Percentiles rank a stretch among this genome's conserved stretches.
Conservation (phyloP, 78 protist species). For the Mantamonas sphyraenae region DNA sequence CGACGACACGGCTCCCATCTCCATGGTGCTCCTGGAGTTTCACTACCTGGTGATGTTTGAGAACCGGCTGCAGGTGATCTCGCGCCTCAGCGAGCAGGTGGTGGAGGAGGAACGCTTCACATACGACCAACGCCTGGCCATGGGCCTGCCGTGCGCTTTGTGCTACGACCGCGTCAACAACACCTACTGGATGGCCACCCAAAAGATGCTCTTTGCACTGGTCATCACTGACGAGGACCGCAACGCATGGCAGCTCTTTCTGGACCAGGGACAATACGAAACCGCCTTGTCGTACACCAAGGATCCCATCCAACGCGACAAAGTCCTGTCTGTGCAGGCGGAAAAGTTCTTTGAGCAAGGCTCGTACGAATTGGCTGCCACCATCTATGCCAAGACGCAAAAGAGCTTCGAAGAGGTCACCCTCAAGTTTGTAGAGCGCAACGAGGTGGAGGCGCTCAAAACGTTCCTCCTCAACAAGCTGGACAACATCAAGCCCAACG, state of each 20-base stretch:
- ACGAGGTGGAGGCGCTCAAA: constrained; percentile 10
- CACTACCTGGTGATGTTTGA: constrained; percentile 53
- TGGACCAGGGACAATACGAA: constrained; percentile 41
- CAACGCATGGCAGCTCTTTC: constrained; percentile 59
- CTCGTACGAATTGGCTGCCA: constrained; percentile 42
- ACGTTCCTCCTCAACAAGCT: constrained; percentile 1
- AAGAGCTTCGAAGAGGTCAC: constrained; percentile 70
- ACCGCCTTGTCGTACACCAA: constrained; percentile 13
- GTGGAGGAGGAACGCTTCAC: constrained; percentile 45
- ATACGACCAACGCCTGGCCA: too few relatives aligned
- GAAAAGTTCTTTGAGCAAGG: neutral
- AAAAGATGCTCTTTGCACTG: too few relatives aligned
- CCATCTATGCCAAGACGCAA: constrained; percentile 59
- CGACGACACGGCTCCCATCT: constrained; percentile 17
- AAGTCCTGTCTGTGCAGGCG: neutral
- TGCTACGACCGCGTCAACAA: neutral
- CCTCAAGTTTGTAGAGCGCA: constrained; percentile 49
- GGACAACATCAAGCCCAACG: neutral
- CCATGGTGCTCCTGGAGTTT: constrained; percentile 47
- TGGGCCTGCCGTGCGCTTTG: too few relatives aligned
- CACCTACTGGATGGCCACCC: neutral
- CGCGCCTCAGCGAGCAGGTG: constrained; percentile 36
- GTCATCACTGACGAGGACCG: constrained; percentile 54
- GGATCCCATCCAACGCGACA: neutral
- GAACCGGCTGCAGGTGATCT: constrained; percentile 41